Percentiles rank a stretch among this genome's conserved stretches.
phyloP scores from a whole-genome alignment of 139 green algal genomes.

The Auxenochlorella pyrenoidosa region DNA sequence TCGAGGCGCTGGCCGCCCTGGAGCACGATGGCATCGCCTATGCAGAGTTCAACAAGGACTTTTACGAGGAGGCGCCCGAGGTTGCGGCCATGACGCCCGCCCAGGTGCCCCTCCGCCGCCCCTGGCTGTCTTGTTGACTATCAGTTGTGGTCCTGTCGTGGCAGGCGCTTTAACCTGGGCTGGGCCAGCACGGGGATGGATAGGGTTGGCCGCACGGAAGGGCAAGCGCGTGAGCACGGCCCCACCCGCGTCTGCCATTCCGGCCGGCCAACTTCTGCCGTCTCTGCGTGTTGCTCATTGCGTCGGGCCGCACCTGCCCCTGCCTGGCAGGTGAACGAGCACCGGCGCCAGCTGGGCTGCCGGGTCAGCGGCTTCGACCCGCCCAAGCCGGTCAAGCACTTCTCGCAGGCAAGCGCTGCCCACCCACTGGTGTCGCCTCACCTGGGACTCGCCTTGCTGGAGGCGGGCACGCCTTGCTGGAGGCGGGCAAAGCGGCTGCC shows the following conservation, averaged over 20 bases:
- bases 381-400: constrained; percentile 73
- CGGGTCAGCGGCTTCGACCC: constrained; percentile 75
- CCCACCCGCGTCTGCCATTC: too few species aligned
- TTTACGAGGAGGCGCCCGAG: constrained; percentile 77
- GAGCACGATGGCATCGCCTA: constrained; percentile 78
- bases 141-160: too few species aligned
- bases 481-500: not conserved
- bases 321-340: constrained; percentile 61
- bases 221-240: not conserved
- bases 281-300: not conserved
- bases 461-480: too few species aligned
- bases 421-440: too few species aligned
- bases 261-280: not conserved
- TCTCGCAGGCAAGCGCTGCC: constrained; percentile 34
- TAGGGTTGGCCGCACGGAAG: too few species aligned
- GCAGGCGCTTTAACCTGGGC: too few species aligned
- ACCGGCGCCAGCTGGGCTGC: constrained; percentile 68
- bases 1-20: constrained; percentile 69
- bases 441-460: too few species aligned
- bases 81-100: constrained; percentile 68
- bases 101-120: too few species aligned
- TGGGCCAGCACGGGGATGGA: too few species aligned
- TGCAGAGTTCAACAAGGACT: constrained; percentile 84
- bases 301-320: not conserved
- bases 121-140: not conserved